phyloP scores from a whole-genome alignment of 768 basidiomycete species.

The Tricholoma sp. region DNA sequence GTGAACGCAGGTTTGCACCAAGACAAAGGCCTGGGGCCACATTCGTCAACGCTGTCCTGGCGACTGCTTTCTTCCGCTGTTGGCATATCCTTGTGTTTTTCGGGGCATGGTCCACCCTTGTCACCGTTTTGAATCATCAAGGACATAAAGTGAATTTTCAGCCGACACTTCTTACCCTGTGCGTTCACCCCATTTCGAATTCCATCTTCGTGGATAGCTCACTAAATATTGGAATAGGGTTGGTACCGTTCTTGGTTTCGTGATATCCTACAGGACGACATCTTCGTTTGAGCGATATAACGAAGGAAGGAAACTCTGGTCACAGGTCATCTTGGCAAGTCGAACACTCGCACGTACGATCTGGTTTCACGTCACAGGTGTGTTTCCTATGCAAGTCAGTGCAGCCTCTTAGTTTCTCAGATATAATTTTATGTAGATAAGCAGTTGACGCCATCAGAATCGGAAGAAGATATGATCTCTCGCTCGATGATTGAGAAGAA shows the following conservation, averaged over 20 bases:
- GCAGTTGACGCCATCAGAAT: slow-evolving; percentile 14
- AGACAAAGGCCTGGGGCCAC: slow-evolving; percentile 31
- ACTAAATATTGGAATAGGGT: slow-evolving; percentile 29
- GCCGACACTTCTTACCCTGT: slow-evolving; percentile 66
- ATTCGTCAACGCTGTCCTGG: slow-evolving; percentile 37
- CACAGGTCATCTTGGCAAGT: slow-evolving; percentile 53
- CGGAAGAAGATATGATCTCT: slow-evolving; percentile 30
- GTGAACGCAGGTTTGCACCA: slow-evolving; percentile 29
- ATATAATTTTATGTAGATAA: slow-evolving; percentile 15
- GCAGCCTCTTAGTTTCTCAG: not conserved
- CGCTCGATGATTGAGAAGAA: slow-evolving; percentile 62
- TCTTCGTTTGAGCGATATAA: slow-evolving; percentile 76
- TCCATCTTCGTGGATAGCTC: slow-evolving; percentile 18
- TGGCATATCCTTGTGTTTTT: slow-evolving; percentile 69
- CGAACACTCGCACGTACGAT: slow-evolving; percentile 56
- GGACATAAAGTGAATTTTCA: slow-evolving; percentile 39
- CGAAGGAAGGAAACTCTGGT: slow-evolving; percentile 66
- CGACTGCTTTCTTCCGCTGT: slow-evolving; percentile 47
- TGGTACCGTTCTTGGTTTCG: slow-evolving; percentile 70
- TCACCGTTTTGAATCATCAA: slow-evolving; percentile 47
- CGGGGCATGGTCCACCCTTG: slow-evolving; percentile 52
- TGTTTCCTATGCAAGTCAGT: slow-evolving; percentile 4
- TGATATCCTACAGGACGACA: slow-evolving; percentile 67
- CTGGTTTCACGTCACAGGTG: slow-evolving; percentile 67
- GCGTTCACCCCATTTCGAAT: slow-evolving; percentile 25